Conservation (phyloP, 1,284 basidiomycete species). For the Leccinum subrobustum region DNA sequence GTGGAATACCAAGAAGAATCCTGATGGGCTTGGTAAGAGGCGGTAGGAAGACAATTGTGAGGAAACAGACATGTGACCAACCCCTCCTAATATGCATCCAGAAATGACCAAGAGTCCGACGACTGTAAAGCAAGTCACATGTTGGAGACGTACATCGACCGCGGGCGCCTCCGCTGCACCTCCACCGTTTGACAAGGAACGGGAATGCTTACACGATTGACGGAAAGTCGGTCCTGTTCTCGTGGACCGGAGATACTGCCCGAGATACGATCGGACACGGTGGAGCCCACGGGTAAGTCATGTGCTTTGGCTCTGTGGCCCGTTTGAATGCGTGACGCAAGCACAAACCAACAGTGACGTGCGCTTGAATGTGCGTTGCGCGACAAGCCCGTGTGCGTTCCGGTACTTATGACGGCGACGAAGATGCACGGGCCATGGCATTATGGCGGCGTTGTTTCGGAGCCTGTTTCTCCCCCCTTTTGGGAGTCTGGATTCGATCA, state of each 20-base stretch:
- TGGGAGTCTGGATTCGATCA: constrained; percentile 58
- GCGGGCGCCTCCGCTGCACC: constrained; percentile 1
- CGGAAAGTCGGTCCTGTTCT: background rate
- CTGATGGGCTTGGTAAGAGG: too few species aligned
- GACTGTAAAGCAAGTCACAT: constrained; percentile 30
- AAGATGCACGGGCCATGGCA: background rate
- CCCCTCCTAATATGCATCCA: constrained; percentile 51
- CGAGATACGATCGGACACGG: constrained; percentile 7
- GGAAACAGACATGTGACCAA: constrained; percentile 51
- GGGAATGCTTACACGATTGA: background rate
- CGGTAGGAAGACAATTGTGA: background rate
- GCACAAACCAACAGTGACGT: background rate
- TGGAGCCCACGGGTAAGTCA: background rate
- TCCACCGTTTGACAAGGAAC: background rate
- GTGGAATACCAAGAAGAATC: constrained; percentile 18
- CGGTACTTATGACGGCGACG: constrained; percentile 1
- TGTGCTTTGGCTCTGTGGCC: background rate
- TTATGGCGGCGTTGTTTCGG: background rate
- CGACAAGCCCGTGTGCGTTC: background rate
- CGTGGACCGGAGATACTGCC: constrained; percentile 2
- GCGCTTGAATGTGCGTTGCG: background rate
- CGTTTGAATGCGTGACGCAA: background rate
- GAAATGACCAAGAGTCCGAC: constrained; percentile 61
- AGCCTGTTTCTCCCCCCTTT: background rate
- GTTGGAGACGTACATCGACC: background rate